Conservation (phyloP, 106 monocot genomes). For the Posidonia australis region DNA sequence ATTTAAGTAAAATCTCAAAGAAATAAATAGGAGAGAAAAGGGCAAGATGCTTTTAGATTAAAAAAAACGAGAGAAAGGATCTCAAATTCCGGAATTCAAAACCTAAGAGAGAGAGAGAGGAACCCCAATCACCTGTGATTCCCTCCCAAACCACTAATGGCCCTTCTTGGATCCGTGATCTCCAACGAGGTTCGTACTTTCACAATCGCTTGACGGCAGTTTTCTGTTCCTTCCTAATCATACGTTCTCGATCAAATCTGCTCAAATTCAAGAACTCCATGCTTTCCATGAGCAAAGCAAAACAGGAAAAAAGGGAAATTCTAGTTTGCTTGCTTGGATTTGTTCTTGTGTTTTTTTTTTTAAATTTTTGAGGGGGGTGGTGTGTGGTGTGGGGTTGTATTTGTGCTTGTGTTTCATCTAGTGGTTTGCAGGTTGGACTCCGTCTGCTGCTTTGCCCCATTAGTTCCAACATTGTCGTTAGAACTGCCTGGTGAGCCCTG, state of each 20-base stretch:
- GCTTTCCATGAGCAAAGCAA: no score
- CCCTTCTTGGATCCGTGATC: neutral
- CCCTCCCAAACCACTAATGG: no score
- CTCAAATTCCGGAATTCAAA: no score
- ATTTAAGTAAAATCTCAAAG: no score
- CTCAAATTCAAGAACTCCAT: no score
- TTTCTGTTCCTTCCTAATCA: neutral
- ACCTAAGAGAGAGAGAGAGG: no score
- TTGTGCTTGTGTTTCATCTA: neutral
- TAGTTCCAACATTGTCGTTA: constrained; percentile 55
- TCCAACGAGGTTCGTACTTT: constrained; percentile 1
- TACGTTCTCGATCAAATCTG: neutral
- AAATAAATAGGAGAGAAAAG: no score
- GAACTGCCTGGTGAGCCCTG: constrained; percentile 65
- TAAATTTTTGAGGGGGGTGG: no score
- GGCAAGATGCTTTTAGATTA: no score
- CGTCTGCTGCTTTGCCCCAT: constrained; percentile 48
- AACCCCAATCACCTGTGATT: no score
- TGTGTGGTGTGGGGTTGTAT: neutral
- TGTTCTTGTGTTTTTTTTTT: neutral
- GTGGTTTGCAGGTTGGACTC: constrained; percentile 48
- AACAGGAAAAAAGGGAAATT: neutral
- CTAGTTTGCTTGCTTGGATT: neutral
- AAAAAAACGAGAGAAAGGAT: no score
- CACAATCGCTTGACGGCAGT: no score